These are phyloP conservation scores for Eustoma russellianum DNA, from an alignment of 257 asterid genomes.

Conservation along the genomic window DNA sequence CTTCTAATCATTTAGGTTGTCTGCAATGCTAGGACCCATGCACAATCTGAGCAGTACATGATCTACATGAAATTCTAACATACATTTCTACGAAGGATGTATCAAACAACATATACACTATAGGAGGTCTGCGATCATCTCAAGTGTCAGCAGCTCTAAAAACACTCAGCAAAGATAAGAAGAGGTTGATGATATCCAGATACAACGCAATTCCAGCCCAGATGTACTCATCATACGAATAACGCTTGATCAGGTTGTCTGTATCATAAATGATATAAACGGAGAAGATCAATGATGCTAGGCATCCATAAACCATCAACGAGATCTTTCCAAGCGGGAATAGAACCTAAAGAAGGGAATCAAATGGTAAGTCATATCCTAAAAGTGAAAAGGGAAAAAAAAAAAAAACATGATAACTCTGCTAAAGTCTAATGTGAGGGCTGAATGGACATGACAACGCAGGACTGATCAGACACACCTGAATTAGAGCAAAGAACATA, in stretches of 20 bases:
- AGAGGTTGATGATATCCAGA: conserved; percentile 47
- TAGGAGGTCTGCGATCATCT: background rate
- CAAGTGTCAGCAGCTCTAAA: conserved; percentile 23
- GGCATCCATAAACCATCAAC: conserved; percentile 29
- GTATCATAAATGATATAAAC: conserved; percentile 47
- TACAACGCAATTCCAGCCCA: conserved; percentile 51
- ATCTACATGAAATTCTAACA: no score
- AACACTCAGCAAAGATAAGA: conserved; percentile 21
- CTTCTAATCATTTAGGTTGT: no score
- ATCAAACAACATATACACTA: no score
- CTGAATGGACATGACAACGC: no score
- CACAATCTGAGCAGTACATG: no score
- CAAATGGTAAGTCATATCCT: background rate
- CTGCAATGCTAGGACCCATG: no score
- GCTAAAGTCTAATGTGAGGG: no score
- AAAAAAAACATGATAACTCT: background rate
- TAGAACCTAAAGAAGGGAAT: conserved; percentile 30
- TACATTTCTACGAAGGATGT: no score
- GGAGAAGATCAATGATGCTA: conserved; percentile 29
- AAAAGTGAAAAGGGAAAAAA: background rate
- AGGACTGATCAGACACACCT: conserved; percentile 25
- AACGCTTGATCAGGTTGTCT: conserved; percentile 32
- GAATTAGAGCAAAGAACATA: conserved; percentile 26
- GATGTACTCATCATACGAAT: conserved; percentile 41
- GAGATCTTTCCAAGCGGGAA: conserved; percentile 43